Conservation (phyloP, 2,329 filamentous ascomycete species). For the Penicillium sclerotiorum region DNA sequence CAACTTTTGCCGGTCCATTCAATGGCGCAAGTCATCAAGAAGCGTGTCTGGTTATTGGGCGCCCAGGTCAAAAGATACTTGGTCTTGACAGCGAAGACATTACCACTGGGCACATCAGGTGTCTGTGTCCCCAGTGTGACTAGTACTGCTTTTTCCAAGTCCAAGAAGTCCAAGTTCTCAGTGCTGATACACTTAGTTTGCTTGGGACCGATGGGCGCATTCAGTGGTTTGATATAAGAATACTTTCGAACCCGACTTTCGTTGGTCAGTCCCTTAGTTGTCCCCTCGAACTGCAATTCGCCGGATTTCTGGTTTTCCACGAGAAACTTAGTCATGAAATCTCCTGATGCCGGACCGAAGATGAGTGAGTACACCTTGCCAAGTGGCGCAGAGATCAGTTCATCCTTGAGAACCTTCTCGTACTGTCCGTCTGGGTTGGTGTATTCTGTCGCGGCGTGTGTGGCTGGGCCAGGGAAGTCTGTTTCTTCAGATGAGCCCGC, state of each 20-base stretch:
- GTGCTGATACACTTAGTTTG: slow-evolving; percentile 93
- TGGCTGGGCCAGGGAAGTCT: slow-evolving; percentile 83
- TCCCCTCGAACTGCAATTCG: slow-evolving; percentile 81
- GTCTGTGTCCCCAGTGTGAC: slow-evolving; percentile 84
- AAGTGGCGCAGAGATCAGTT: slow-evolving; percentile 80
- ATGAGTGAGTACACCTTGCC: slow-evolving; percentile 88
- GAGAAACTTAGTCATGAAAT: slow-evolving; percentile 86
- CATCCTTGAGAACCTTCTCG: slow-evolving; percentile 82
- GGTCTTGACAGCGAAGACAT: slow-evolving; percentile 88
- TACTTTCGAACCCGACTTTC: slow-evolving; percentile 76
- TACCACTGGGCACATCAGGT: slow-evolving; percentile 92
- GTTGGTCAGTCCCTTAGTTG: slow-evolving; percentile 74
- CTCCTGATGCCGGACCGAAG: slow-evolving; percentile 77
- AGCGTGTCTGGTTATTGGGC: slow-evolving; percentile 77
- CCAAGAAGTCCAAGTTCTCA: slow-evolving; percentile 79
- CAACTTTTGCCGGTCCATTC: slow-evolving; percentile 99
- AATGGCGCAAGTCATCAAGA: slow-evolving; percentile 85
- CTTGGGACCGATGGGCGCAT: slow-evolving; percentile 80
- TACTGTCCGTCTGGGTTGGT: slow-evolving; percentile 78
- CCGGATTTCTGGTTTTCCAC: slow-evolving; percentile 83
- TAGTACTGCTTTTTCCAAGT: slow-evolving; percentile 83
- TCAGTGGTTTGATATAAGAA: slow-evolving; percentile 89
- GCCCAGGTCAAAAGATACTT: slow-evolving; percentile 95
- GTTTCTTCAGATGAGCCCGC: slow-evolving; percentile 37
- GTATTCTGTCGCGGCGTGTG: slow-evolving; percentile 83